Base-by-base conservation (phyloP, 1,284 basidiomycete species). In the Mycena citricolor region DNA sequence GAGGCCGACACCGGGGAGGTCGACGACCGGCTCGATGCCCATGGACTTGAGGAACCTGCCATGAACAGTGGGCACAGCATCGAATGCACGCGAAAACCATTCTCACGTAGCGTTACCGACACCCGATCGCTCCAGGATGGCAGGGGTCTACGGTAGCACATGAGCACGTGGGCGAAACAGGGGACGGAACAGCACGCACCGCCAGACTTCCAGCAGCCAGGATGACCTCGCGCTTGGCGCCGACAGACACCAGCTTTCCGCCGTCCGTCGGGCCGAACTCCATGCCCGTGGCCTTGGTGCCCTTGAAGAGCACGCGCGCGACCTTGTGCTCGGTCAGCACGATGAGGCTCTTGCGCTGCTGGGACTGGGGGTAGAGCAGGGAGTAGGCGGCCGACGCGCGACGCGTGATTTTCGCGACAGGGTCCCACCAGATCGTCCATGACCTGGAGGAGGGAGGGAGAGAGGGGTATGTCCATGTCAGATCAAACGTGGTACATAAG, bases 311-410 rank as follows among this genome's bases (percentile, higher is more conserved):
- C 21, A 66, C 49, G 26, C 57, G 59, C 12, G 54, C 57, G 19
- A 60, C 68, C 22, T 61, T 61, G 29, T 64, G 59, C 11, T 62
- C 60, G 1, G 61, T 59, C 4, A 73, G 56, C 12, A 69, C 58
- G 6, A 61, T 58, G 33, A 70, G 53, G 24, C 62, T 66, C 10
- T 55, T 39, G 14, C 67, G 57, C 13, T 49, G 39, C 14, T 54
- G 42, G 35, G 61, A 56, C 6, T 65, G 52, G 0, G 69, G 65
- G 4, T 65, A 59, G 20, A 65, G 59, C 53, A 70, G 70, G 2
- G 68, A 68, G 2, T 65, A 62, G 8, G 68, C 68, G 0, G 71
- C 63, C 4, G 65, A 67, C 0, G 61, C 61, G 8, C 69, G 66
- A 16, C 58, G 49, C 11, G 49, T 54, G 16, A 47, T 43, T 19